These are phyloP conservation scores for Podila clonocystis DNA, from an alignment of 192 early-diverging fungal genomes.

Conservation along the genomic window DNA sequence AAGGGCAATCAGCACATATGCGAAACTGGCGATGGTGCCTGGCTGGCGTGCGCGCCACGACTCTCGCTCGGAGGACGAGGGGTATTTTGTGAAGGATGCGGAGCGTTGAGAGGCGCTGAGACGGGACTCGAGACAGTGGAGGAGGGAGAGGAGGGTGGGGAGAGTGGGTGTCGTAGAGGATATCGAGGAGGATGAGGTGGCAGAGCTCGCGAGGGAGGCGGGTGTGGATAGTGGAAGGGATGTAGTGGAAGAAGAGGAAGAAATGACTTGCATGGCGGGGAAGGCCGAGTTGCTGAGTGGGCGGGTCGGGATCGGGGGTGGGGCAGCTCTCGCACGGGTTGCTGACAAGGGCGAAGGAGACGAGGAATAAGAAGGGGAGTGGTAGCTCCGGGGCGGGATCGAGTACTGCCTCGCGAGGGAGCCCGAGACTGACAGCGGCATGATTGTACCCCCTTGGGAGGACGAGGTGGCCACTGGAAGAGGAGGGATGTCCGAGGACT, in stretches of 20 bases:
- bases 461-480: not conserved
- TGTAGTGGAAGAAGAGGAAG: no score
- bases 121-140: slow-evolving; percentile 30
- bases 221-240: no score
- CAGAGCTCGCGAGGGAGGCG: no score
- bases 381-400: not conserved
- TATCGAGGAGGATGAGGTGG: no score
- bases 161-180: no score
- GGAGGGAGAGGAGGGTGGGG: not conserved
- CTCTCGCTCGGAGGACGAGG: not conserved
- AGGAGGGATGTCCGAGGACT: slow-evolving; percentile 10
- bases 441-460: not conserved
- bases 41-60: slow-evolving; percentile 21
- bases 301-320: not conserved
- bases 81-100: not conserved
- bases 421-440: not conserved
- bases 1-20: slow-evolving; percentile 36
- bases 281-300: not conserved
- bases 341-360: not conserved
- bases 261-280: not conserved
- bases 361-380: not conserved
- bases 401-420: not conserved
- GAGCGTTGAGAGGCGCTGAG: not conserved
- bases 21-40: slow-evolving; percentile 23
- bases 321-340: not conserved